Percentiles rank a stretch among this genome's conserved stretches.
These are phyloP conservation scores for Penicillium taxi DNA, from an alignment of 495 filamentous ascomycete species.

Conservation along the genomic window DNA sequence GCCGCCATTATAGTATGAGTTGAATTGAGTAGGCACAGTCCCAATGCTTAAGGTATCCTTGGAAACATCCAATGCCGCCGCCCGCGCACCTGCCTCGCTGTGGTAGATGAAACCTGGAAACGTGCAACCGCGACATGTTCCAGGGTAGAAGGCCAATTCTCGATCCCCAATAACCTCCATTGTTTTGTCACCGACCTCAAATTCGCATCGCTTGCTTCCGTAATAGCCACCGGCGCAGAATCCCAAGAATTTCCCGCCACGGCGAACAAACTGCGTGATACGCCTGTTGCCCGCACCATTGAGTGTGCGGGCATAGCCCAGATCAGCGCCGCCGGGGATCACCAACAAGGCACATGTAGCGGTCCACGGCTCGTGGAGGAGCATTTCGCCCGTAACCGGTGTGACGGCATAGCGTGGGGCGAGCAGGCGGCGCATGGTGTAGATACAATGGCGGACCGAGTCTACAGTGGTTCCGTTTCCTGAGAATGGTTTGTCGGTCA, in stretches of 20 bases:
- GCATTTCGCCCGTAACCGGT: conserved; percentile 64
- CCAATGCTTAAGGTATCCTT: conserved; percentile 49
- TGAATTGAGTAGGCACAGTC: conserved; percentile 55
- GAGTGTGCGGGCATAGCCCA: conserved; percentile 80
- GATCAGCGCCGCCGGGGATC: conserved; percentile 89
- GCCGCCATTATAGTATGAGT: conserved; percentile 88
- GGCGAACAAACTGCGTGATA: conserved; percentile 75
- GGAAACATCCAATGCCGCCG: conserved; percentile 57
- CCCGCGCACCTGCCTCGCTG: conserved; percentile 77
- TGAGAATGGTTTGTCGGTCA: conserved; percentile 31
- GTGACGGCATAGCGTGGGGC: conserved; percentile 90
- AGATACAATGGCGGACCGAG: conserved; percentile 83
- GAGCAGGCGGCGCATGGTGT: conserved; percentile 80
- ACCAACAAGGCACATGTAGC: conserved; percentile 82
- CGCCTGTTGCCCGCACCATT: conserved; percentile 81
- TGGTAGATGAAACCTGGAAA: conserved; percentile 89
- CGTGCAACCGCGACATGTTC: conserved; percentile 74
- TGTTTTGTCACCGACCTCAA: conserved; percentile 73
- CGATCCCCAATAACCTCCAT: conserved; percentile 82
- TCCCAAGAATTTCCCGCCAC: conserved; percentile 81
- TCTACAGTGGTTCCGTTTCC: conserved; percentile 79
- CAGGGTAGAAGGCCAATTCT: conserved; percentile 84
- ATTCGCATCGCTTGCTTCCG: conserved; percentile 71
- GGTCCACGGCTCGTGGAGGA: conserved; percentile 89
- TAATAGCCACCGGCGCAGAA: conserved; percentile 97